Evolutionary conservation across 441 rosid species (phyloP), one percentile per base, ranked within the genome.

Genomic region (Arabidopsis lyrata): DNA sequence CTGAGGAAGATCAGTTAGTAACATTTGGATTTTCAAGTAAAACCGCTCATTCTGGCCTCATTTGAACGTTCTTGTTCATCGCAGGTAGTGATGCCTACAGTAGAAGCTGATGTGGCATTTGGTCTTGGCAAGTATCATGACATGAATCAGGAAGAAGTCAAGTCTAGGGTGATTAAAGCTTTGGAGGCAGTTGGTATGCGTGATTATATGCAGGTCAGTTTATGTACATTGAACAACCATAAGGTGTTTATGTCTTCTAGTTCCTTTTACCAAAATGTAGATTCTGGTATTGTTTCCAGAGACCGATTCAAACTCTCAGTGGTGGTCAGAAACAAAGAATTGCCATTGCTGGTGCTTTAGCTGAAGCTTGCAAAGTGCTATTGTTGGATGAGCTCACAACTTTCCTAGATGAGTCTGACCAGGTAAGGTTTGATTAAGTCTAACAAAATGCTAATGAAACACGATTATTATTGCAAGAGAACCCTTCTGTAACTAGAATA

Each of bases 281-380:
- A 38, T 50, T 36, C 27, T 67, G 48, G 8, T 55, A 5, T 32
- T 72, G 47, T 74, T 60, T 66, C 59, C 81, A 95, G 97, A 90
- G 97, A 81, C 92, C 97, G 14, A 84, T 95, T 82, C 99, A 92
- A 85, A 95, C 99, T 63, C 91, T 95, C 6, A 95, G 97, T 61
- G 99, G 99, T 50, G 99, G 97, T 79, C 97, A 95, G 80, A 95
- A 95, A 79, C 97, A 95, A 82, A 84, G 97, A 84, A 92, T 92
- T 9, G 99, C 98, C 36, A 92, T 95, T 72, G 98, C 98, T 1
- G 97, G 99, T 71, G 98, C 99, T 81, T 82, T 95, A 36, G 99
- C 99, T 67, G 98, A 95, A 88, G 87, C 93, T 50, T 89, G 96
- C 83, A 90, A 87, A 77, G 97, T 92, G 57, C 80, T 92, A 54